A percentile compares a stretch with the other conserved stretches of the same genome.
Conservation (phyloP, 495 filamentous ascomycete genomes). For the Chaetomium tenue region DNA sequence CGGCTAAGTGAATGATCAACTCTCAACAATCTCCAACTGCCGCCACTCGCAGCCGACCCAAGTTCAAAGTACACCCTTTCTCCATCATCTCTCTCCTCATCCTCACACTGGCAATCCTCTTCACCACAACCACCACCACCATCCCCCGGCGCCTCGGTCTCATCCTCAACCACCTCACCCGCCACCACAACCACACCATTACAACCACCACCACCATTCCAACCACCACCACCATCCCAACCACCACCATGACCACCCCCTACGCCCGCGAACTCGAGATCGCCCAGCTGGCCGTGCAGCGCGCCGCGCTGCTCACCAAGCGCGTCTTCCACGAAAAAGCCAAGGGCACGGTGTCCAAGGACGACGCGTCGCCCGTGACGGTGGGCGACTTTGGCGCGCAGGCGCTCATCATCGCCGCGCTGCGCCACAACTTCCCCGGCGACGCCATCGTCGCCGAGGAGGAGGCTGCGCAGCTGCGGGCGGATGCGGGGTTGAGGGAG, state of each 20-base stretch:
- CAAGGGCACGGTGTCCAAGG: slow-evolving; percentile 91
- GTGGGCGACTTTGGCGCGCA: slow-evolving; percentile 98
- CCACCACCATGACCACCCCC: slow-evolving; percentile 25
- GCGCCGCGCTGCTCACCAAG: slow-evolving; percentile 84
- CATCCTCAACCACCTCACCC: slow-evolving; percentile 9
- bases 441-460: slow-evolving; percentile 96
- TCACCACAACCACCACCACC: slow-evolving; percentile 14
- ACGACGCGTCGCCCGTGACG: slow-evolving; percentile 93
- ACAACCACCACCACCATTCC: neutral
- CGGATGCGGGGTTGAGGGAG: slow-evolving; percentile 61
- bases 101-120: slow-evolving; percentile 30
- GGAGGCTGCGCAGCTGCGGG: slow-evolving; percentile 73
- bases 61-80: neutral
- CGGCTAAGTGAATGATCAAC: neutral
- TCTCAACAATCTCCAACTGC: neutral
- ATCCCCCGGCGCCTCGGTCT: slow-evolving; percentile 25
- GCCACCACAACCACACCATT: neutral
- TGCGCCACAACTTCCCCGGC: slow-evolving; percentile 81
- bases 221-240: slow-evolving; percentile 3
- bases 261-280: slow-evolving; percentile 82
- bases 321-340: slow-evolving; percentile 87
- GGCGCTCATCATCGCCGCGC: slow-evolving; percentile 87
- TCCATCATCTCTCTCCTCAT: slow-evolving; percentile 23
- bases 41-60: neutral
- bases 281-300: slow-evolving; percentile 88